Percentiles rank a stretch among this genome's conserved stretches.
Conservation (phyloP, 2,329 filamentous ascomycete species). For the Microthyrium microscopicum region DNA sequence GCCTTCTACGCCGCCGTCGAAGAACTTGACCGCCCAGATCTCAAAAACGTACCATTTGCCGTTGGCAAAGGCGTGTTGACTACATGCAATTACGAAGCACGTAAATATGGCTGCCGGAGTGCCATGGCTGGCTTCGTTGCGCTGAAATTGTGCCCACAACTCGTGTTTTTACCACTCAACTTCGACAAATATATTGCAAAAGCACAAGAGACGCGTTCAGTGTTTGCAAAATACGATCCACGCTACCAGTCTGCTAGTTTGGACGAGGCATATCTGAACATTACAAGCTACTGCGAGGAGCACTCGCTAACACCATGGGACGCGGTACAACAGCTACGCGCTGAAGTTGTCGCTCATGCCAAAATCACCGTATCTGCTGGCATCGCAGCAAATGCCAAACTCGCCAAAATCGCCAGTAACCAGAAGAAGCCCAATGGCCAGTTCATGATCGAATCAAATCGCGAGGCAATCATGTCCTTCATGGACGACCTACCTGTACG, state of each 20-base stretch:
- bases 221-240: conserved; percentile 76
- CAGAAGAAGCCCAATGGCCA: conserved; percentile 95
- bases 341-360: conserved; percentile 57
- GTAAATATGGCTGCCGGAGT: conserved; percentile 77
- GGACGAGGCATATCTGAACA: conserved; percentile 91
- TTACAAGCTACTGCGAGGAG: conserved; percentile 64
- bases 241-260: conserved; percentile 87
- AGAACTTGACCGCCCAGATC: conserved; percentile 54
- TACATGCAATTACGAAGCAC: conserved; percentile 74
- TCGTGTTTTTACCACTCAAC: conserved; percentile 69
- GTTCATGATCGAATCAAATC: conserved; percentile 56
- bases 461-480: conserved; percentile 62
- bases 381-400: conserved; percentile 80
- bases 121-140: conserved; percentile 96
- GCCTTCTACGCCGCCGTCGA: conserved; percentile 96
- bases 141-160: conserved; percentile 76
- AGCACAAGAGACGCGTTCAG: conserved; percentile 67
- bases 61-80: conserved; percentile 61
- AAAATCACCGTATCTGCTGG: conserved; percentile 85
- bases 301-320: conserved; percentile 54
- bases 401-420: conserved; percentile 93
- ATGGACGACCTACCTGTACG: conserved; percentile 71
- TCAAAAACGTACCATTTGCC: conserved; percentile 76
- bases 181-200: conserved; percentile 86
- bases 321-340: conserved; percentile 60